A percentile compares a stretch with the other conserved stretches of the same genome.
Conservation (phyloP, 2,329 filamentous ascomycete genomes). For the Calonectria pauciramosa region DNA sequence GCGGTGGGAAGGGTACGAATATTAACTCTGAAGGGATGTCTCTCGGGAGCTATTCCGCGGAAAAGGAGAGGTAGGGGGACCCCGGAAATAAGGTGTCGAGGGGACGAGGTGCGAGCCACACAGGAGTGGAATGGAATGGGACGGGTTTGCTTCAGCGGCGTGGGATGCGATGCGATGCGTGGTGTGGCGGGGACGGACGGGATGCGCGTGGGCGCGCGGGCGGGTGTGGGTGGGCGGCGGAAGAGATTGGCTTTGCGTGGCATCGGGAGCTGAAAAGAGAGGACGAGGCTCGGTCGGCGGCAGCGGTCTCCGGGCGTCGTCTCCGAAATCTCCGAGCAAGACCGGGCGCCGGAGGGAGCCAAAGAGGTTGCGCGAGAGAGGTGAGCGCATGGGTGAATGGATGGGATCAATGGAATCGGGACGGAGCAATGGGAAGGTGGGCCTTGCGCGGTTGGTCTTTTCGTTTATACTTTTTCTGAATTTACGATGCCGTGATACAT, state of each 20-base stretch:
- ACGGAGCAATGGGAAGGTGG: constrained; percentile 25
- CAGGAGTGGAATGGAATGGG: background rate
- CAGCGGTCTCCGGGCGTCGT: constrained; percentile 28
- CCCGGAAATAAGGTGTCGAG: constrained; percentile 10
- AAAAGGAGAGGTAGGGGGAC: constrained; percentile 7
- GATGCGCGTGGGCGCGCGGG: background rate
- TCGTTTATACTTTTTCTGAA: background rate
- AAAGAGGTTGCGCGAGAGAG: background rate
- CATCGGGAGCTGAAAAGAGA: background rate
- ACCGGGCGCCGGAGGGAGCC: background rate
- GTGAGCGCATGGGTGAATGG: constrained; percentile 18
- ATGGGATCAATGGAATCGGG: constrained; percentile 35
- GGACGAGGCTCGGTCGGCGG: constrained; percentile 9
- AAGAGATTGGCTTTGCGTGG: background rate
- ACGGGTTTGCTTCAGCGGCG: background rate
- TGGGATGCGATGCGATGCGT: background rate
- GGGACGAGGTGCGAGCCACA: background rate
- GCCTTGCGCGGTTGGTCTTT: background rate
- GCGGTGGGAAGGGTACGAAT: background rate
- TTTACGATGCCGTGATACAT: background rate
- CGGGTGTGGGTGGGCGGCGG: background rate
- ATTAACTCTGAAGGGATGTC: constrained; percentile 18
- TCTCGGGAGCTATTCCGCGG: constrained; percentile 39
- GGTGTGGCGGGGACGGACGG: background rate
- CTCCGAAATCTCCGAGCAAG: constrained; percentile 44